These are phyloP conservation scores for Lyophyllum decastes DNA, from an alignment of 768 basidiomycete genomes.

Conservation along the genomic window DNA sequence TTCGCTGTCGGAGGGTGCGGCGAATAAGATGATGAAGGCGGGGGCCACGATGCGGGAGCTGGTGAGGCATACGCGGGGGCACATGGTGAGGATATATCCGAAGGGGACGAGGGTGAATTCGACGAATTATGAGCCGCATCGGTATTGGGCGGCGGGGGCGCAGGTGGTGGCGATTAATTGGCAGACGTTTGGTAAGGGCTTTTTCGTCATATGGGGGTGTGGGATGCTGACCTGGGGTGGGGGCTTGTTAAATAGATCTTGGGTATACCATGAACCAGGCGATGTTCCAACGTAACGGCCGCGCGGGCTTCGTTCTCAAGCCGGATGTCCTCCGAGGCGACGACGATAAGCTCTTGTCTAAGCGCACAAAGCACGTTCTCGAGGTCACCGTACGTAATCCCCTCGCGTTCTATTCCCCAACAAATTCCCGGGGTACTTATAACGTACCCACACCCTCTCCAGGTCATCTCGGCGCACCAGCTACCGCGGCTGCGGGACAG, in stretches of 20 bases:
- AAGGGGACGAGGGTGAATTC: constrained; percentile 80
- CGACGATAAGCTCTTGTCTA: constrained; percentile 57
- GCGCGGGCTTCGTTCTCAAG: constrained; percentile 88
- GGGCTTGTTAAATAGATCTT: constrained; percentile 53
- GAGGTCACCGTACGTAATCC: constrained; percentile 53
- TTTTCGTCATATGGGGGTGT: not conserved
- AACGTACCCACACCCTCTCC: not conserved
- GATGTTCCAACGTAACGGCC: constrained; percentile 93
- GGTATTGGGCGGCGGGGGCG: constrained; percentile 86
- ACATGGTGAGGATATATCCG: constrained; percentile 86
- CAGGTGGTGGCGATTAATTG: constrained; percentile 96
- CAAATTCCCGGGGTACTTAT: too few relatives aligned
- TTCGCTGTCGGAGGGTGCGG: constrained; percentile 85
- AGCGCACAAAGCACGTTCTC: constrained; percentile 59
- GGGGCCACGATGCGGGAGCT: constrained; percentile 58
- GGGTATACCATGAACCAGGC: constrained; percentile 93
- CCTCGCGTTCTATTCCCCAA: not conserved
- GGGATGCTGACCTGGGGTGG: not conserved
- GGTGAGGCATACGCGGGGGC: constrained; percentile 83
- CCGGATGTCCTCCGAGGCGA: constrained; percentile 73
- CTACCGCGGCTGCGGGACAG: constrained; percentile 74
- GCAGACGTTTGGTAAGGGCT: constrained; percentile 89
- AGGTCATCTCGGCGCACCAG: constrained; percentile 85
- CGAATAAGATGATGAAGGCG: constrained; percentile 73
- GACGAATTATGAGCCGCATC: constrained; percentile 86